A percentile compares a stretch with the other conserved stretches of the same genome.
phyloP scores from a whole-genome alignment of 805 yeast genomes.

The Pichia pseudocactophila region DNA sequence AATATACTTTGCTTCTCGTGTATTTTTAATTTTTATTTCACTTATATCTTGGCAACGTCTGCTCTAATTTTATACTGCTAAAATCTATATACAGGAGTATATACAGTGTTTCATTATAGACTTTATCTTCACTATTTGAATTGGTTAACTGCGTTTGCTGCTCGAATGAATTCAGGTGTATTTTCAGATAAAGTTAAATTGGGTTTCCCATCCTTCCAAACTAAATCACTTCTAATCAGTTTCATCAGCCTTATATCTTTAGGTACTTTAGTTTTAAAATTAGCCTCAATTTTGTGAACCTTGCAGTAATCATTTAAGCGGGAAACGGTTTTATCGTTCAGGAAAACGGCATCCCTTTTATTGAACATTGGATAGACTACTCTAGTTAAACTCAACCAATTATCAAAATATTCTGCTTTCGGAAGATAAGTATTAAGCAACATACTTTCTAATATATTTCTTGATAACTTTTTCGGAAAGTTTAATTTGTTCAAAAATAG shows the following conservation, averaged over 20 bases:
- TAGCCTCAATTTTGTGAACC: slow-evolving; percentile 15
- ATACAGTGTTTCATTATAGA: neutral
- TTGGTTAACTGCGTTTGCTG: slow-evolving; percentile 11
- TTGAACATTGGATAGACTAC: slow-evolving; percentile 5
- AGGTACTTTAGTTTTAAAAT: slow-evolving; percentile 9
- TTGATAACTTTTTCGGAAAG: slow-evolving; percentile 1
- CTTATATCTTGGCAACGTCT: no score
- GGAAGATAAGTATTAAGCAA: slow-evolving; percentile 15
- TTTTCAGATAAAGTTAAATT: neutral
- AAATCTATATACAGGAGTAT: neutral
- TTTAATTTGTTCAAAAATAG: slow-evolving; percentile 14
- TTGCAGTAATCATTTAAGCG: slow-evolving; percentile 17
- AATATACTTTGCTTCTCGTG: no score
- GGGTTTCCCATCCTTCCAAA: slow-evolving; percentile 13
- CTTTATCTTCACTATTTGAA: neutral
- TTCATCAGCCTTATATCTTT: slow-evolving; percentile 12
- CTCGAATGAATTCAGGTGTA: neutral
- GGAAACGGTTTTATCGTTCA: neutral
- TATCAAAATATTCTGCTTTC: slow-evolving; percentile 18
- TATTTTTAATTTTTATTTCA: no score
- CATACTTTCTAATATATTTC: slow-evolving; percentile 13
- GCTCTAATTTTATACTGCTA: no score
- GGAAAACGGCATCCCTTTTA: neutral
- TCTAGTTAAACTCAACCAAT: slow-evolving; percentile 19
- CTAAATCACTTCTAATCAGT: slow-evolving; percentile 11